Evolutionary conservation across 1,139 yeast species (phyloP), one percentile per base, ranked within the genome.

Genomic region (Saccharomyces hybrid): DNA sequence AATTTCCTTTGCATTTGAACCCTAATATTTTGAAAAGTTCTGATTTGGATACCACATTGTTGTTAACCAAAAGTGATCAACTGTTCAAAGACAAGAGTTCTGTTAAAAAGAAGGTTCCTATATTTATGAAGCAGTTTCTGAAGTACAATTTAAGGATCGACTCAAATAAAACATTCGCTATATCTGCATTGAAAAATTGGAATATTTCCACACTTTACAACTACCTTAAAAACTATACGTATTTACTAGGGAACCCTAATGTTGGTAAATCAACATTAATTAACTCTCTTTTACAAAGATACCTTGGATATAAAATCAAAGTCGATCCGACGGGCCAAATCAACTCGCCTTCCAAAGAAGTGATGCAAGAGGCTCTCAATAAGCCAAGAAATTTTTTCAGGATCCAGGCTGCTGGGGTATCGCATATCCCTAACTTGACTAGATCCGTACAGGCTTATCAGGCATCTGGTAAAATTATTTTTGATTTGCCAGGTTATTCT

Each of bases 191-290:
- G 16, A 73, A 71, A 38, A 73, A 74, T 42, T 84, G 90, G 91
- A 78, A 80, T 49, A 63, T 79, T 4, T 69, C 71, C 5, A 64
- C 66, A 1, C 60, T 80, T 24, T 64, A 65, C 29, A 54, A 69
- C 2, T 60, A 66, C 9, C 66, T 81, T 47, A 61, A 58, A 27
- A 76, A 80, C 0, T 64, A 71, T 6, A 76, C 82, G 28, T 85
- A 81, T 64, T 68, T 89, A 38, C 73, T 88, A 11, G 96, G 97
- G 1, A 78, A 78, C 59, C 82, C 88, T 8, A 88, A 88, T 64
- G 76, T 82, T 14, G 97, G 97, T 0, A 89, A 89, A 67, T 82
- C 95, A 1, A 76, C 86, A 0, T 65, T 89, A 29, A 76, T 85
- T 2, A 80, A 77, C 60, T 66, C 80, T n/a, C 62, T 84, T 32